phyloP scores from a whole-genome alignment of 768 basidiomycete genomes.

The Tremella yokohamensis region DNA sequence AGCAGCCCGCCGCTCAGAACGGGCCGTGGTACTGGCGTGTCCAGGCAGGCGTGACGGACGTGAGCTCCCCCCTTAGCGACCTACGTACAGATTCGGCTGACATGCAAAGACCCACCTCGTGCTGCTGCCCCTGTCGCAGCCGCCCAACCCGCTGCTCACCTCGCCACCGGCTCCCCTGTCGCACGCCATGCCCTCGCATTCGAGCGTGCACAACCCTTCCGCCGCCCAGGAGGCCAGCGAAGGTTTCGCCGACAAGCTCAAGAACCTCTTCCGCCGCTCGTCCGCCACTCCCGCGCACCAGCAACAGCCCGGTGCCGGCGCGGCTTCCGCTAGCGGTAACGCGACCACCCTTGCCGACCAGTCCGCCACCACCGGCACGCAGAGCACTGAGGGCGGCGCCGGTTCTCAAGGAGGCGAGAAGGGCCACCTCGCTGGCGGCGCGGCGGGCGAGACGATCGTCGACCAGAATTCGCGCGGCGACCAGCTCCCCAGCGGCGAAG shows the following conservation, averaged over 20 bases:
- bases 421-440: neutral
- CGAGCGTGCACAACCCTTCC: conserved; percentile 9
- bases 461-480: conserved; percentile 38
- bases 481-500: conserved; percentile 14
- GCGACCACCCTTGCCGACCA: conserved; percentile 9
- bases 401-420: neutral
- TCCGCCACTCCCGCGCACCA: conserved; percentile 38
- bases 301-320: conserved; percentile 12
- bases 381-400: neutral
- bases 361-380: neutral
- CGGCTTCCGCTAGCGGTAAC: conserved; percentile 10
- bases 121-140: conserved; percentile 37
- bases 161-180: conserved; percentile 34
- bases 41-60: conserved; percentile 40
- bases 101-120: conserved; percentile 32
- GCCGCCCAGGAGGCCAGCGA: neutral
- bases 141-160: conserved; percentile 40
- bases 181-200: conserved; percentile 41
- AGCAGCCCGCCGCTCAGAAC: conserved; percentile 10
- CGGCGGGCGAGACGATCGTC: conserved; percentile 22
- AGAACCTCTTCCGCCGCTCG: neutral
- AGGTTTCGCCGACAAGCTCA: neutral
- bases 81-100: neutral
- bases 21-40: conserved; percentile 46
- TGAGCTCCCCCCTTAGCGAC: conserved; percentile 13